phyloP scores from a whole-genome alignment of 2,329 filamentous ascomycete species.

The Epichloe sp. region DNA sequence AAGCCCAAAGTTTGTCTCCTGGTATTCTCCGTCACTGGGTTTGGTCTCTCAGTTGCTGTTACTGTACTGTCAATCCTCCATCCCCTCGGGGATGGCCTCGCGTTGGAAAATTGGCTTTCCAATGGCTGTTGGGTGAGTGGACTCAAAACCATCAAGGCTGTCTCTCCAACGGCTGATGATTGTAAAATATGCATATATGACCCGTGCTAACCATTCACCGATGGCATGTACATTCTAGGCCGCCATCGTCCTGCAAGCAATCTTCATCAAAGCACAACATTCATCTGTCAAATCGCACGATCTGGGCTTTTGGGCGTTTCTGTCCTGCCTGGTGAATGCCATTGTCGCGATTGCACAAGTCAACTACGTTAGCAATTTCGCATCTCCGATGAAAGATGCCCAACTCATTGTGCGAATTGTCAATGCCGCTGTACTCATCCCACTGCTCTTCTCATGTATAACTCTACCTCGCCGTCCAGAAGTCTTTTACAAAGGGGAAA shows the following conservation, averaged over 20 bases:
- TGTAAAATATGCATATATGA: background rate
- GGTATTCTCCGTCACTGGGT: constrained; percentile 38
- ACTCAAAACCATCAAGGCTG: background rate
- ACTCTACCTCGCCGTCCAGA: constrained; percentile 54
- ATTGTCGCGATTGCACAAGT: constrained; percentile 32
- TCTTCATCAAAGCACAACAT: constrained; percentile 34
- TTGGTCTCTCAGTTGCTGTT: constrained; percentile 41
- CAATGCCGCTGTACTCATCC: constrained; percentile 32
- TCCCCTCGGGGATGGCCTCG: constrained; percentile 22
- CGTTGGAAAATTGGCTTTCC: constrained; percentile 46
- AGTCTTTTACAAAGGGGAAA: constrained; percentile 43
- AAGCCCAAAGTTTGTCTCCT: constrained; percentile 42
- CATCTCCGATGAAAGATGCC: constrained; percentile 22
- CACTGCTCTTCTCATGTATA: constrained; percentile 34
- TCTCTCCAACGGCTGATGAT: background rate
- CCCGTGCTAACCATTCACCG: background rate
- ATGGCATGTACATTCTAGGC: constrained; percentile 20
- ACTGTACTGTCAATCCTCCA: constrained; percentile 38
- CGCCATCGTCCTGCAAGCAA: constrained; percentile 38
- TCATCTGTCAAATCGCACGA: constrained; percentile 38
- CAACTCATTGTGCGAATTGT: constrained; percentile 31
- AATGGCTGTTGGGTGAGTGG: constrained; percentile 50
- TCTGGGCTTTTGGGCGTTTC: constrained; percentile 37
- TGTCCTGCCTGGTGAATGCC: constrained; percentile 33
- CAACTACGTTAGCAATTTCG: constrained; percentile 20